A percentile compares a stretch with the other conserved stretches of the same genome.
phyloP scores from a whole-genome alignment of 129 eudicot species.

The Solidago caesia region DNA sequence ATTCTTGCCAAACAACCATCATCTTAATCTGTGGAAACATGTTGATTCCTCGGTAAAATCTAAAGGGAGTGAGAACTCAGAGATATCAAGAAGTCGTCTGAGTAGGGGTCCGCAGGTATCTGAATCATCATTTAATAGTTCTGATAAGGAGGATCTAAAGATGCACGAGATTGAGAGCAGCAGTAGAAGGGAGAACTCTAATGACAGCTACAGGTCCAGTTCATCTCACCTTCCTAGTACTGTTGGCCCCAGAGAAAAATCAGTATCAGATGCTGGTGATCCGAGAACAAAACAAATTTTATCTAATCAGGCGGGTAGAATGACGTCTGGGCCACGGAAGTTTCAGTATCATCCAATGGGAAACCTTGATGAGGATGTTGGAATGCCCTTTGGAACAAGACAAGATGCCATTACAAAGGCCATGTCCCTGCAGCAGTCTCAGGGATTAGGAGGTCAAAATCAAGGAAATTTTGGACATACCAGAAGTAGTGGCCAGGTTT shows the following conservation, averaged over 20 bases:
- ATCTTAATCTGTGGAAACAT: slow-evolving; percentile 52
- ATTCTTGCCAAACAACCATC: slow-evolving; percentile 39
- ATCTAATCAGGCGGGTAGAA: slow-evolving; percentile 40
- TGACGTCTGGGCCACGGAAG: slow-evolving; percentile 46
- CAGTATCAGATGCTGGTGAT: slow-evolving; percentile 53
- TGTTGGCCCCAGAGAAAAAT: slow-evolving; percentile 44
- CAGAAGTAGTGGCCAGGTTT: slow-evolving; percentile 46
- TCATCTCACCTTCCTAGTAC: slow-evolving; percentile 42
- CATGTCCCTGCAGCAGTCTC: slow-evolving; percentile 47
- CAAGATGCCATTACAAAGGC: slow-evolving; percentile 39
- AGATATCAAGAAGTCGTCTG: slow-evolving; percentile 38
- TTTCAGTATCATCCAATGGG: slow-evolving; percentile 97
- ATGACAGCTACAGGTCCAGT: slow-evolving; percentile 54
- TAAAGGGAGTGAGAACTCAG: slow-evolving; percentile 44
- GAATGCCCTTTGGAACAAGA: slow-evolving; percentile 44
- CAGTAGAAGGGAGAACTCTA: slow-evolving; percentile 56
- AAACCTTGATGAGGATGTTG: slow-evolving; percentile 67
- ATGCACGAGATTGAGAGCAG: slow-evolving; percentile 44
- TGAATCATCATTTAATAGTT: slow-evolving; percentile 50
- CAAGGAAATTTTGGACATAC: slow-evolving; percentile 38
- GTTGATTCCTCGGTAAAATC: slow-evolving; percentile 44
- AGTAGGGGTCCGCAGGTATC: slow-evolving; percentile 46
- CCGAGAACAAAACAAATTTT: slow-evolving; percentile 49
- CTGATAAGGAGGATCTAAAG: slow-evolving; percentile 44
- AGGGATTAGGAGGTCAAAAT: slow-evolving; percentile 39